Conservation (phyloP, 192 early-diverging fungal genomes). For the Coemansia sp. region DNA sequence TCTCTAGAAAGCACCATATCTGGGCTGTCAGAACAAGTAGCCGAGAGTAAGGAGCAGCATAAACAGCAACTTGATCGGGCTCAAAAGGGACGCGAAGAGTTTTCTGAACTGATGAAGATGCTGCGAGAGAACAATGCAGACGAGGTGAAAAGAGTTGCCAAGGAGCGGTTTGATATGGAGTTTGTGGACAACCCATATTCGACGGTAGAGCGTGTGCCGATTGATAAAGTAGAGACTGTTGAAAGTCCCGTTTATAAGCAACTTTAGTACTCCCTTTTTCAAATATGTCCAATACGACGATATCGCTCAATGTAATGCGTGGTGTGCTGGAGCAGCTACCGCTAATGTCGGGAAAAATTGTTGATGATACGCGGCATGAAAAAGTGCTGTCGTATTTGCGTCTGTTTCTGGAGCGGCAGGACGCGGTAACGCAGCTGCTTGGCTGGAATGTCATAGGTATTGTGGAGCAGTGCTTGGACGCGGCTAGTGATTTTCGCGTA, state of each 20-base stretch:
- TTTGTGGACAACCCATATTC: constrained; percentile 48
- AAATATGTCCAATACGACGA: constrained; percentile 36
- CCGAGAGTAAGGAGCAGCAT: constrained; percentile 28
- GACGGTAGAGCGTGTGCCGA: constrained; percentile 28
- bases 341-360: constrained; percentile 65
- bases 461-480: constrained; percentile 15
- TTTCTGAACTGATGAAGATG: constrained; percentile 20
- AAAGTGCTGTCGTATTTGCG: constrained; percentile 68
- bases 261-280: constrained; percentile 13
- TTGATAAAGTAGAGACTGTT: constrained; percentile 23
- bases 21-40: constrained; percentile 3
- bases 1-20: constrained; percentile 3
- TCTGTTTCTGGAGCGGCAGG: constrained; percentile 23
- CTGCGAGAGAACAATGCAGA: constrained; percentile 16
- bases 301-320: constrained; percentile 34
- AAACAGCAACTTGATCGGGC: constrained; percentile 9
- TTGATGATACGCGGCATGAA: constrained; percentile 75
- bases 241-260: constrained; percentile 45
- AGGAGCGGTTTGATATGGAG: constrained; percentile 34
- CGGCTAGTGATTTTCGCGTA: constrained; percentile 31
- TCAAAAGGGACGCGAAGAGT: constrained; percentile 19
- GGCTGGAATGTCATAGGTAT: constrained; percentile 15
- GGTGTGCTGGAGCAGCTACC: constrained; percentile 61
- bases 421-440: constrained; percentile 11
- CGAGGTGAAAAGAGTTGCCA: constrained; percentile 19